Evolutionary conservation across 352 stramenopile species (phyloP).

Genomic region (Phytophthora sansomeana): DNA sequence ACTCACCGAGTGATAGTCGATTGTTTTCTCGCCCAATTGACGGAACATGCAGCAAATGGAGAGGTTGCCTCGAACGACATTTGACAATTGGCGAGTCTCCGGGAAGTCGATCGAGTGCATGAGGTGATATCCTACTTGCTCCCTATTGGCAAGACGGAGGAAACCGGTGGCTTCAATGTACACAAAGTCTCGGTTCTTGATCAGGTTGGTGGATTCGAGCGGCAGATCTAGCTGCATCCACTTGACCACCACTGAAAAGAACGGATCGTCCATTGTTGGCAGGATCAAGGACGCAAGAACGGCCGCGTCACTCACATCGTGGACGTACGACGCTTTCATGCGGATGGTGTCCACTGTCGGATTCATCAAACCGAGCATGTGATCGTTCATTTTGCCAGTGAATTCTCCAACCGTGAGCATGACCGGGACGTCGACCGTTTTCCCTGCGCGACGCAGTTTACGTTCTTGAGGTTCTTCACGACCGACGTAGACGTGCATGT

Average conservation of each 20-base stretch:
- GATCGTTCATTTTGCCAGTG: conserved; percentile 14
- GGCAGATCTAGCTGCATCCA: conserved; percentile 29
- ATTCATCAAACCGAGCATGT: conserved; percentile 21
- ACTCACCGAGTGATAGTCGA: conserved; percentile 49
- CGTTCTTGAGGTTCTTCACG: conserved; percentile 8
- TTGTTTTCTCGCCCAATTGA: conserved; percentile 42
- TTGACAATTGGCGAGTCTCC: conserved; percentile 37
- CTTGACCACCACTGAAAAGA: conserved; percentile 29
- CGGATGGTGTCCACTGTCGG: conserved; percentile 16
- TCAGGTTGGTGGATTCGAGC: conserved; percentile 23
- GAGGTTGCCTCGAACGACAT: conserved; percentile 49
- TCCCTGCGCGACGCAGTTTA: background rate
- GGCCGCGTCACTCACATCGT: conserved; percentile 15
- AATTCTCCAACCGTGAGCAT: conserved; percentile 18
- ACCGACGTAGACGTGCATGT: conserved; percentile 23
- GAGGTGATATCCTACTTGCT: conserved; percentile 60
- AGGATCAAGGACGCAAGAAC: conserved; percentile 18
- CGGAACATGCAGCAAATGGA: conserved; percentile 59
- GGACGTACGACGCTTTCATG: conserved; percentile 22
- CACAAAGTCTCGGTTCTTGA: conserved; percentile 29
- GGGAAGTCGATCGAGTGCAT: conserved; percentile 65
- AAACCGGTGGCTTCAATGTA: conserved; percentile 30
- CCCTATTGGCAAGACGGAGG: conserved; percentile 24
- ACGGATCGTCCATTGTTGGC: conserved; percentile 17
- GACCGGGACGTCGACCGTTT: background rate